These are phyloP conservation scores for Aspergillus sparsus DNA, from an alignment of 495 filamentous ascomycete species.

Conservation along the genomic window DNA sequence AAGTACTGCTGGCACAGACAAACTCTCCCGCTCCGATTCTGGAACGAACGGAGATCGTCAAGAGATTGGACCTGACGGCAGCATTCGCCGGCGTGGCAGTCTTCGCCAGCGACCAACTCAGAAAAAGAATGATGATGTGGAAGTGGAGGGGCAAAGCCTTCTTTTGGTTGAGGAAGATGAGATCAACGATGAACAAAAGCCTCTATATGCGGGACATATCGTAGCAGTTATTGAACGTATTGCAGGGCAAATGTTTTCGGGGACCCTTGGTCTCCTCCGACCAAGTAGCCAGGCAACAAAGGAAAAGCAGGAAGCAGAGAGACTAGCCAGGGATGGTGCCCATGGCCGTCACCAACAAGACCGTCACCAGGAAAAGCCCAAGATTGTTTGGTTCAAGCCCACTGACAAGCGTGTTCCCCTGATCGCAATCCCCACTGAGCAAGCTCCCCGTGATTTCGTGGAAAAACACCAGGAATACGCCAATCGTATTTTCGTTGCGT, in stretches of 20 bases:
- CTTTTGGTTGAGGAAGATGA: constrained; percentile 97
- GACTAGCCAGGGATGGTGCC: constrained; percentile 83
- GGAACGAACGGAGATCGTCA: constrained; percentile 63
- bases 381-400: constrained; percentile 99
- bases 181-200: constrained; percentile 97
- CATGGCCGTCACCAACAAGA: constrained; percentile 74
- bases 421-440: constrained; percentile 97
- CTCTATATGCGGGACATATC: constrained; percentile 93
- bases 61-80: constrained; percentile 69
- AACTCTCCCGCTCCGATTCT: constrained; percentile 62
- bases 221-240: constrained; percentile 97
- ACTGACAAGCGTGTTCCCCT: constrained; percentile 98
- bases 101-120: constrained; percentile 94
- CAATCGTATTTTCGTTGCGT: constrained; percentile 96
- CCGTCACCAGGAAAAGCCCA: constrained; percentile 92
- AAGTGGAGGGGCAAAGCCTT: constrained; percentile 96
- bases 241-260: constrained; percentile 98
- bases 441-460: constrained; percentile 95
- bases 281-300: constrained; percentile 99
- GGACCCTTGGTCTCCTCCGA: constrained; percentile 87
- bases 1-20: constrained; percentile 69
- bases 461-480: constrained; percentile 98
- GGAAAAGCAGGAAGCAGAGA: constrained; percentile 98
- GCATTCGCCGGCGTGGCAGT: constrained; percentile 88
- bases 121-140: constrained; percentile 99